A percentile compares a stretch with the other conserved stretches of the same genome.
Evolutionary conservation across 2,329 filamentous ascomycete species (phyloP).

Genomic region (Fusarium sp.): DNA sequence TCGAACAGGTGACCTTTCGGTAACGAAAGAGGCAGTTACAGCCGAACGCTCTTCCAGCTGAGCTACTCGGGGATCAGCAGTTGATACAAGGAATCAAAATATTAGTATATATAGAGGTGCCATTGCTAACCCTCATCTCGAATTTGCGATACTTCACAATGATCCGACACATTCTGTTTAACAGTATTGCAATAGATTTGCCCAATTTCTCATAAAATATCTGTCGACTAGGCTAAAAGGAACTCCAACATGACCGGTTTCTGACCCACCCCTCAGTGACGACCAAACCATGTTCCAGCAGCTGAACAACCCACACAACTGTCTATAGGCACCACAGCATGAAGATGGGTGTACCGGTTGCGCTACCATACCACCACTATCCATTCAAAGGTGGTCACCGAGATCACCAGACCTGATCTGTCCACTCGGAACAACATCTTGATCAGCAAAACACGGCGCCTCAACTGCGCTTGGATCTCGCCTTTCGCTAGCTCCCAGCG

Average conservation of each 20-base stretch:
- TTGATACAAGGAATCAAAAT: not conserved
- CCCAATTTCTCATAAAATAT: not conserved
- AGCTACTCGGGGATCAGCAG: constrained; percentile 26
- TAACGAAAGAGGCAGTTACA: constrained; percentile 25
- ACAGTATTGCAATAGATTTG: not conserved
- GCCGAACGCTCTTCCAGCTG: constrained; percentile 37
- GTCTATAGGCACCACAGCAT: not conserved
- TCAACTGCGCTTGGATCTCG: not conserved
- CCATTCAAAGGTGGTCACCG: not conserved
- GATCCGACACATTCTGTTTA: not conserved
- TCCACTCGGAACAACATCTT: not conserved
- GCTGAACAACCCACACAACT: not conserved
- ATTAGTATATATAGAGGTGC: not conserved
- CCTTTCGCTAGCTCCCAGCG: not conserved
- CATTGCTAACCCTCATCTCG: not conserved
- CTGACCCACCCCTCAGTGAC: not conserved
- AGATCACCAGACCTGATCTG: not conserved
- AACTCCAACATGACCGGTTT: not conserved
- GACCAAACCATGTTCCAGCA: not conserved
- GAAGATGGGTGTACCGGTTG: not conserved
- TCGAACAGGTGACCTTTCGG: constrained; percentile 37
- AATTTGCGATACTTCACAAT: not conserved
- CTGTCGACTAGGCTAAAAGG: not conserved
- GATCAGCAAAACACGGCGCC: not conserved
- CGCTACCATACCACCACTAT: not conserved